A percentile compares a stretch with the other conserved stretches of the same genome.
Evolutionary conservation across 2,329 filamentous ascomycete genomes (phyloP).

Genomic region (Pseudonectria buxi): DNA sequence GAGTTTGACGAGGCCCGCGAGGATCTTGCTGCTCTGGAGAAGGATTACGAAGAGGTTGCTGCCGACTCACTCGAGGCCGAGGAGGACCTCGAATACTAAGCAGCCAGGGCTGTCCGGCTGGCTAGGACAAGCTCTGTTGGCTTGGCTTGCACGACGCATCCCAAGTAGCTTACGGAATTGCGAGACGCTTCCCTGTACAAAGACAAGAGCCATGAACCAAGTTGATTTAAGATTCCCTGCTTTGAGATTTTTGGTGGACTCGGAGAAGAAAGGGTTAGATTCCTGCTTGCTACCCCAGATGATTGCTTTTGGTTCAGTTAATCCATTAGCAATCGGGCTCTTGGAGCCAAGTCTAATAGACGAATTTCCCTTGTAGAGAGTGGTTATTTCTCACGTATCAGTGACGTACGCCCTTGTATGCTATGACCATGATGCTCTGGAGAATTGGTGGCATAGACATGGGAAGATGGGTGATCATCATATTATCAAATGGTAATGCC

Average conservation of each 20-base stretch:
- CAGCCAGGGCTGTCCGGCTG: slow-evolving; percentile 1
- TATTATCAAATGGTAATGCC: too few relatives aligned
- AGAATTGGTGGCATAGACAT: too few relatives aligned
- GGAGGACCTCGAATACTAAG: slow-evolving; percentile 72
- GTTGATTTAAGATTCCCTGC: slow-evolving; percentile 24
- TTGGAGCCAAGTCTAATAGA: slow-evolving; percentile 25
- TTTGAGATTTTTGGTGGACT: slow-evolving; percentile 15
- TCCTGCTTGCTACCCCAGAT: slow-evolving; percentile 15
- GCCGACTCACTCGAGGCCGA: slow-evolving; percentile 61
- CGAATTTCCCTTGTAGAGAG: slow-evolving; percentile 13
- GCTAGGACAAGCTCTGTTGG: slow-evolving; percentile 10
- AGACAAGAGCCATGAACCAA: slow-evolving; percentile 14
- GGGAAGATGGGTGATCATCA: too few relatives aligned
- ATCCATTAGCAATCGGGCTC: slow-evolving; percentile 20
- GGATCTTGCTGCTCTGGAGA: slow-evolving; percentile 77
- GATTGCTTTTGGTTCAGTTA: slow-evolving; percentile 18
- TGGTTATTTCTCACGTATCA: slow-evolving; percentile 8
- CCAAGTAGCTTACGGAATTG: slow-evolving; percentile 8
- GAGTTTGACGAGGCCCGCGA: slow-evolving; percentile 85
- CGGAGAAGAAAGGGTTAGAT: slow-evolving; percentile 11
- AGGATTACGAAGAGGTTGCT: slow-evolving; percentile 81
- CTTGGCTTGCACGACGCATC: slow-evolving; percentile 14
- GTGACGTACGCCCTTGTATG: slow-evolving; percentile 12
- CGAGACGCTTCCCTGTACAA: slow-evolving; percentile 12
- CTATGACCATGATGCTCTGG: too few relatives aligned